These are phyloP conservation scores for Escallonia rubra DNA, from an alignment of 129 eudicot genomes.

Conservation along the genomic window DNA sequence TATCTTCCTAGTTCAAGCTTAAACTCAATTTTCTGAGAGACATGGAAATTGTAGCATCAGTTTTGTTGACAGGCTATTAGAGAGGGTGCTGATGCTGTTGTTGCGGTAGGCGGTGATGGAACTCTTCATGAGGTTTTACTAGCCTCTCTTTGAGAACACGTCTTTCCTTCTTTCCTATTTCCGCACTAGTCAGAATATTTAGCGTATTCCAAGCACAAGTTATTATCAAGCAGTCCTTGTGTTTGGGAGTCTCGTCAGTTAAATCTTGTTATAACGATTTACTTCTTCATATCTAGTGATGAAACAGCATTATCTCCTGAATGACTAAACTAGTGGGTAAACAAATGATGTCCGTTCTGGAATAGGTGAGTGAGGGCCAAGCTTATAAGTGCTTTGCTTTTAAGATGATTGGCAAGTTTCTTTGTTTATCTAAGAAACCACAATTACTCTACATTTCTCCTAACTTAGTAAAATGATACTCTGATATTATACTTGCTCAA, in stretches of 20 bases:
- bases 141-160: constrained; percentile 6
- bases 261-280: background rate
- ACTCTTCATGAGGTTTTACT: constrained; percentile 84
- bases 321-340: too few species aligned
- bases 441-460: background rate
- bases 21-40: constrained; percentile 8
- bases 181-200: too few species aligned
- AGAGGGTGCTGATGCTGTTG: constrained; percentile 95
- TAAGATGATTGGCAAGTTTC: constrained; percentile 1
- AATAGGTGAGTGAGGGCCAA: too few species aligned
- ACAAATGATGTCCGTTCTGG: too few species aligned
- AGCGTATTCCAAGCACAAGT: too few species aligned
- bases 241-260: background rate
- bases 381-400: background rate
- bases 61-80: constrained; percentile 67
- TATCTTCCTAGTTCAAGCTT: constrained; percentile 11
- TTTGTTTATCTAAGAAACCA: background rate
- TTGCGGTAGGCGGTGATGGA: constrained; percentile 99
- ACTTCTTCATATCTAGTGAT: background rate
- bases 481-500: too few species aligned
- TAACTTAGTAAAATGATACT: too few species aligned
- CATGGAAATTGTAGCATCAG: constrained; percentile 8
- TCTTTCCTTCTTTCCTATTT: too few species aligned
- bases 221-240: background rate
- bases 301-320: background rate